These are phyloP conservation scores for Boletellus emodensis DNA, from an alignment of 768 basidiomycete genomes.

Conservation along the genomic window DNA sequence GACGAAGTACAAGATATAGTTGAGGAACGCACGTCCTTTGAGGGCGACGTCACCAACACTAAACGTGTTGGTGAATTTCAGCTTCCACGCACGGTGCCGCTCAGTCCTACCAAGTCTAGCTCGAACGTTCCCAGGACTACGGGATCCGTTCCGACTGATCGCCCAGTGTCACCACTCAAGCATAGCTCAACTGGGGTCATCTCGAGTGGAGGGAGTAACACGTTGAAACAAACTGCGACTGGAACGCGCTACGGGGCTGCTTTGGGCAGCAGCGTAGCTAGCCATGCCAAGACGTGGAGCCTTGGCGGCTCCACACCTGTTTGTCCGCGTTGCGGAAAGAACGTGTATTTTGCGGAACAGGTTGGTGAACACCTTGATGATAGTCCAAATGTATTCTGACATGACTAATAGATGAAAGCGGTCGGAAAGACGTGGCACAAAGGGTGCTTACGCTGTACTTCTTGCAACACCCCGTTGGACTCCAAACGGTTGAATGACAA, in stretches of 20 bases:
- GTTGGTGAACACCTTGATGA: conserved; percentile 30
- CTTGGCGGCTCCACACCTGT: conserved; percentile 46
- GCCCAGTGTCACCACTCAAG: conserved; percentile 22
- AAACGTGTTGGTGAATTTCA: conserved; percentile 43
- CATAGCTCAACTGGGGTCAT: conserved; percentile 19
- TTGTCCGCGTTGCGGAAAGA: conserved; percentile 69
- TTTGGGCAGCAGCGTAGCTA: conserved; percentile 40
- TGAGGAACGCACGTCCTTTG: conserved; percentile 23
- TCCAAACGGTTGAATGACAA: conserved; percentile 71
- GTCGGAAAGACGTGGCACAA: conserved; percentile 80
- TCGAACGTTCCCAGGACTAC: conserved; percentile 4
- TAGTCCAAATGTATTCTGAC: conserved; percentile 3
- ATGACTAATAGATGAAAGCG: conserved; percentile 59
- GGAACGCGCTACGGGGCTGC: conserved; percentile 67
- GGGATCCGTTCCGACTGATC: conserved; percentile 15
- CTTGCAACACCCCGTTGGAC: conserved; percentile 66
- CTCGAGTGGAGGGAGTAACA: conserved; percentile 9
- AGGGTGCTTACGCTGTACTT: conserved; percentile 69
- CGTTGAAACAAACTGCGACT: conserved; percentile 45
- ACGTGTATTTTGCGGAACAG: conserved; percentile 86
- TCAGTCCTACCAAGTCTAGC: conserved; percentile 35
- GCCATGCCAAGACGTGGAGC: conserved; percentile 50
- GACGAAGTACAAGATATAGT: conserved; percentile 29
- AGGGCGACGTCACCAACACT: conserved; percentile 39
- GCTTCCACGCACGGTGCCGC: conserved; percentile 53